These are phyloP conservation scores for Arthrobotrys entomopaga DNA, from an alignment of 2,329 filamentous ascomycete species.

Conservation along the genomic window DNA sequence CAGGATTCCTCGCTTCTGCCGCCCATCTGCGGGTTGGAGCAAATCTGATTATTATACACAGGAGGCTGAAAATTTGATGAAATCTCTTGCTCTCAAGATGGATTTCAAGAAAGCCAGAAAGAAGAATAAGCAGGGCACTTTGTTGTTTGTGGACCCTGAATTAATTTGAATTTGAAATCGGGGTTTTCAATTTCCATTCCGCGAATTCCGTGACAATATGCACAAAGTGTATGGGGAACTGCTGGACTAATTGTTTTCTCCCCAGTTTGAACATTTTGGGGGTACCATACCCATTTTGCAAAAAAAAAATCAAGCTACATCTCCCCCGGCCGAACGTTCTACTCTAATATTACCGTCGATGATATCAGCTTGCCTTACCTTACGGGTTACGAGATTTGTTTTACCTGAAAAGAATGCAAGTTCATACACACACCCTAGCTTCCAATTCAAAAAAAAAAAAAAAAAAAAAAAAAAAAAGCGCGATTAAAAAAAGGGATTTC, in stretches of 20 bases:
- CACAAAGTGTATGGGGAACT: too few species aligned
- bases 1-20: slow-evolving; percentile 37
- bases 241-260: slow-evolving; percentile 8
- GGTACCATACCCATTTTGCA: neutral
- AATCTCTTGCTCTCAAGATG: neutral
- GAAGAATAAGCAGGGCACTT: neutral
- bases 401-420: slow-evolving; percentile 26
- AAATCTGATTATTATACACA: neutral
- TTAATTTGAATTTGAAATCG: neutral
- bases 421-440: slow-evolving; percentile 1
- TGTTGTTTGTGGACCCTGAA: slow-evolving; percentile 31
- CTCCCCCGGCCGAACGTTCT: too few species aligned
- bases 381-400: slow-evolving; percentile 14
- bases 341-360: neutral
- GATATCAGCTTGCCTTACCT: slow-evolving; percentile 41
- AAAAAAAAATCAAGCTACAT: too few species aligned
- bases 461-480: slow-evolving; percentile 1
- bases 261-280: slow-evolving; percentile 20
- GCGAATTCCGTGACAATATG: too few species aligned
- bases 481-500: slow-evolving; percentile 23
- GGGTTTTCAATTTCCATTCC: neutral
- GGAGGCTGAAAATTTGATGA: slow-evolving; percentile 28
- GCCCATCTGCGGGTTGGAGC: slow-evolving; percentile 1
- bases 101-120: neutral
- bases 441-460: neutral